These are phyloP conservation scores for Boletales sp. DNA, from an alignment of 768 basidiomycete genomes.

Conservation along the genomic window DNA sequence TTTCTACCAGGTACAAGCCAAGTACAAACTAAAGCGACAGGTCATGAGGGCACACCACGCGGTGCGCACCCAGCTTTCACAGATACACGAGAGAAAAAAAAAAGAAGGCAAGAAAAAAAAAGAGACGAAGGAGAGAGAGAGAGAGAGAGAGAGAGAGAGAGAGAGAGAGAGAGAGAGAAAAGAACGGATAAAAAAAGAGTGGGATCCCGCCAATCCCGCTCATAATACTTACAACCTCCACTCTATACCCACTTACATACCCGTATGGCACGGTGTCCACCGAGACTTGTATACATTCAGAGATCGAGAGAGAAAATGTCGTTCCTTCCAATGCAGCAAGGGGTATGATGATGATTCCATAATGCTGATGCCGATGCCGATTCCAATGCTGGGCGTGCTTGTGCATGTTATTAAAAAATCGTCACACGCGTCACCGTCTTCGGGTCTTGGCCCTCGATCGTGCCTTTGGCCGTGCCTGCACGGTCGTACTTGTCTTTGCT, in stretches of 20 bases:
- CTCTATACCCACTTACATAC: constrained; percentile 11
- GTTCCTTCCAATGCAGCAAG: constrained; percentile 17
- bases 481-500: constrained; percentile 15
- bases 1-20: constrained; percentile 19
- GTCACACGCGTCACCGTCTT: constrained; percentile 23
- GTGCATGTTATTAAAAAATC: constrained; percentile 2
- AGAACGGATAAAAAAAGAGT: constrained; percentile 2
- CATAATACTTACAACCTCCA: constrained; percentile 16
- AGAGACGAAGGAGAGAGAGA: background rate
- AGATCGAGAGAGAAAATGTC: constrained; percentile 20
- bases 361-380: constrained; percentile 14
- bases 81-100: constrained; percentile 15
- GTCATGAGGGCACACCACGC: constrained; percentile 10
- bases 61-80: constrained; percentile 5
- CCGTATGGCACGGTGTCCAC: constrained; percentile 1
- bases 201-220: constrained; percentile 8
- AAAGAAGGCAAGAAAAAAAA: constrained; percentile 3
- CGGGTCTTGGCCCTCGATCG: constrained; percentile 27
- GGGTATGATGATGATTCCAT: constrained; percentile 19
- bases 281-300: constrained; percentile 17
- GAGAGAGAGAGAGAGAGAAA: background rate
- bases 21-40: constrained; percentile 19
- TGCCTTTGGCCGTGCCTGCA: constrained; percentile 30
- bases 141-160: background rate
- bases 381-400: constrained; percentile 13